Percentiles rank a stretch among this genome's conserved stretches.
These are phyloP conservation scores for Fusarium staphyleae DNA, from an alignment of 2,329 filamentous ascomycete species.

Conservation along the genomic window DNA sequence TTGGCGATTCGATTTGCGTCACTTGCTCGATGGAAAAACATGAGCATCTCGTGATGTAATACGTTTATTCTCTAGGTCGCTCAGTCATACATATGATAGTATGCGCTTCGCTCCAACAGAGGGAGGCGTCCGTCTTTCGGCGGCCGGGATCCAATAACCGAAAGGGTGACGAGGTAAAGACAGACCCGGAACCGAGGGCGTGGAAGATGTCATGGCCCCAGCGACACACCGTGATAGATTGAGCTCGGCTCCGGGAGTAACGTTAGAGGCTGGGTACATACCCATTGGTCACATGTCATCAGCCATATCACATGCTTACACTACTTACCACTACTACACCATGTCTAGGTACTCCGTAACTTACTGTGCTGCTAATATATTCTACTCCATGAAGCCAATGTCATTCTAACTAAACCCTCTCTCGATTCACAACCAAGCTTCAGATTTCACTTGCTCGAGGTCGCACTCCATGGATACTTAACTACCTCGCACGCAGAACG, in stretches of 20 bases:
- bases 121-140: conserved; percentile 18
- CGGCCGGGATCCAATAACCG: conserved; percentile 36
- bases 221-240: conserved; percentile 11
- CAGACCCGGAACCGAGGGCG: conserved; percentile 32
- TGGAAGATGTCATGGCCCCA: neutral
- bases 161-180: conserved; percentile 16
- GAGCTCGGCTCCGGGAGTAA: conserved; percentile 27
- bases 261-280: neutral
- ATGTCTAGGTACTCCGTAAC: too few relatives aligned
- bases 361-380: too few relatives aligned
- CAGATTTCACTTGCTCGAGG: neutral
- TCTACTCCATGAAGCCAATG: too few relatives aligned
- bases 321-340: neutral
- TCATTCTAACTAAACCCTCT: too few relatives aligned
- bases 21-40: too few relatives aligned
- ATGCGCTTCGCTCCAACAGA: neutral
- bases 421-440: too few relatives aligned
- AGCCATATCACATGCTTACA: conserved; percentile 12
- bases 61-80: too few relatives aligned
- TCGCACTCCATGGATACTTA: neutral
- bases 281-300: conserved; percentile 17
- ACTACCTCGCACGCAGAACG: neutral
- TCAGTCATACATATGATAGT: neutral
- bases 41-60: too few relatives aligned
- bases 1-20: neutral